Conservation (phyloP, 2,329 filamentous ascomycete genomes). For the Epichloe festucae region DNA sequence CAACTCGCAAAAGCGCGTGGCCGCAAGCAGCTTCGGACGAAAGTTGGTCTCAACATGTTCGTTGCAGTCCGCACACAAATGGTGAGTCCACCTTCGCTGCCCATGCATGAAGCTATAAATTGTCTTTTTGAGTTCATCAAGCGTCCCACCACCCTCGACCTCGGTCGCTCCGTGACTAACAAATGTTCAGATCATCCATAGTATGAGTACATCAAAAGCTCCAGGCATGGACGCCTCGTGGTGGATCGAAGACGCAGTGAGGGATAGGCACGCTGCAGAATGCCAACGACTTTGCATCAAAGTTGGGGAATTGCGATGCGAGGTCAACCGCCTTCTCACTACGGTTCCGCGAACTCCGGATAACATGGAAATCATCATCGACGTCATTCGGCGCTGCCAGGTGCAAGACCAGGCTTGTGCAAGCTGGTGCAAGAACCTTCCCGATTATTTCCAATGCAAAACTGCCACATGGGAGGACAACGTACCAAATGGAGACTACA, state of each 20-base stretch:
- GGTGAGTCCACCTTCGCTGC: slow-evolving; percentile 22
- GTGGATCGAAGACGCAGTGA: slow-evolving; percentile 43
- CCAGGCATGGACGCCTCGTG: slow-evolving; percentile 43
- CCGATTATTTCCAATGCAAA: slow-evolving; percentile 35
- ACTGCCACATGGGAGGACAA: slow-evolving; percentile 45
- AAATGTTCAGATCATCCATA: slow-evolving; percentile 38
- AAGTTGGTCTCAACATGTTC: slow-evolving; percentile 41
- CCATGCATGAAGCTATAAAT: neutral
- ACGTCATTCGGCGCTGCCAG: slow-evolving; percentile 39
- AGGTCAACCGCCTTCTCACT: slow-evolving; percentile 37
- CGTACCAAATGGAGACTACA: slow-evolving; percentile 37
- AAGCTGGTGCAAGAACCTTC: slow-evolving; percentile 37
- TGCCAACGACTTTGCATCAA: slow-evolving; percentile 41
- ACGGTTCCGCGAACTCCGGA: slow-evolving; percentile 32
- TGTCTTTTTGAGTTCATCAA: neutral
- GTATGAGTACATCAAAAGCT: slow-evolving; percentile 37
- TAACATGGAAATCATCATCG: slow-evolving; percentile 36
- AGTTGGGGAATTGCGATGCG: slow-evolving; percentile 41
- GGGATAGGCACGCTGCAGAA: slow-evolving; percentile 33
- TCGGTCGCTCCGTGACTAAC: slow-evolving; percentile 2
- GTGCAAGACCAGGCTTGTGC: slow-evolving; percentile 37
- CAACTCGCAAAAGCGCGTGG: slow-evolving; percentile 46
- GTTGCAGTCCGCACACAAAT: slow-evolving; percentile 48
- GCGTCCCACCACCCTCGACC: neutral
- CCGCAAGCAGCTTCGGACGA: slow-evolving; percentile 39